These are phyloP conservation scores for Ceratobasidium sp. DNA, from an alignment of 1,284 basidiomycete species.

Conservation along the genomic window DNA sequence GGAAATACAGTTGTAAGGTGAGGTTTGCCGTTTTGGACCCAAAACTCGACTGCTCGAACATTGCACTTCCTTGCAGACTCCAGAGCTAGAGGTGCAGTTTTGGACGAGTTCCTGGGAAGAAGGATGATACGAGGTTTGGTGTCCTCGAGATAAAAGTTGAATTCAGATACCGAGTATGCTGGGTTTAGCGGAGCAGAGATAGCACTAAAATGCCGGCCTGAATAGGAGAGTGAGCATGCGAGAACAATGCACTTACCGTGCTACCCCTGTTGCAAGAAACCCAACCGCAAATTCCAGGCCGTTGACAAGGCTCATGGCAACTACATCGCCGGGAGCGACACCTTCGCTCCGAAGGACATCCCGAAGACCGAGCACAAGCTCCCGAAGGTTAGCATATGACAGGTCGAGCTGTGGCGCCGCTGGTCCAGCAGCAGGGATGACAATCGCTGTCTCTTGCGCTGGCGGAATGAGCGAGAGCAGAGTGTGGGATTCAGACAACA, in stretches of 20 bases:
- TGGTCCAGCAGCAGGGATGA: constrained; percentile 46
- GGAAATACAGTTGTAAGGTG: constrained; percentile 48
- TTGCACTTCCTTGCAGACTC: constrained; percentile 50
- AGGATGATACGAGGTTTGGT: constrained; percentile 52
- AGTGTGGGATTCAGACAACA: constrained; percentile 25
- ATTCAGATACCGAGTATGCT: constrained; percentile 51
- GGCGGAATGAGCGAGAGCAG: constrained; percentile 46
- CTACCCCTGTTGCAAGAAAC: constrained; percentile 52
- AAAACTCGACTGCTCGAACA: constrained; percentile 49
- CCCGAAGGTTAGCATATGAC: constrained; percentile 50
- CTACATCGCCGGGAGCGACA: constrained; percentile 51
- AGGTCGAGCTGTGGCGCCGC: constrained; percentile 41
- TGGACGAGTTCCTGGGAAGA: constrained; percentile 49
- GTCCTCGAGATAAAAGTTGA: constrained; percentile 53
- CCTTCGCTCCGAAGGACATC: constrained; percentile 49
- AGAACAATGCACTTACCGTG: constrained; percentile 48
- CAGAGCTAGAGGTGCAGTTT: constrained; percentile 48
- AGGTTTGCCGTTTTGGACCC: constrained; percentile 46
- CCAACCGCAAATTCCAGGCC: constrained; percentile 52
- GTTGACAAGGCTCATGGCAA: constrained; percentile 52
- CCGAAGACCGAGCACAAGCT: constrained; percentile 48
- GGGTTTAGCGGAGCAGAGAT: constrained; percentile 54
- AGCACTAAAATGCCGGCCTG: constrained; percentile 47
- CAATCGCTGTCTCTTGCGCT: constrained; percentile 45
- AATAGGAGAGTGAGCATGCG: neutral